Conservation (phyloP, 192 early-diverging fungal genomes). For the Polychytrium aggregatum region DNA sequence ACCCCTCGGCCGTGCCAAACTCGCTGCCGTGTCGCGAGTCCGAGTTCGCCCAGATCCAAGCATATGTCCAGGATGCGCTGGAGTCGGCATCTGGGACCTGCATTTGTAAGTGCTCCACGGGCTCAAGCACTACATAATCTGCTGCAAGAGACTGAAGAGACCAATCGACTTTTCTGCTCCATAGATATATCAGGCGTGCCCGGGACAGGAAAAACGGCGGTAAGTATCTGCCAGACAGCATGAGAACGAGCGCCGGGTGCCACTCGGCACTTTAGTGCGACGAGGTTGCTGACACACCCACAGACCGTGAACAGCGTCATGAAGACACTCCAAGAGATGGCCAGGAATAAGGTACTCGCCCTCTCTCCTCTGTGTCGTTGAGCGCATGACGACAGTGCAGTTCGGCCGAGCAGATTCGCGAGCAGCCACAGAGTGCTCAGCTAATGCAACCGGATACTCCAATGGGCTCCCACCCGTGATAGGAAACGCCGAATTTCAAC, state of each 20-base stretch:
- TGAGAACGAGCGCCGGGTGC: too few species aligned
- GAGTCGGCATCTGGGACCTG: slow-evolving; percentile 74
- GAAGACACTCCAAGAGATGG: slow-evolving; percentile 49
- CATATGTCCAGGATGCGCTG: slow-evolving; percentile 63
- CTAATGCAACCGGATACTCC: too few species aligned
- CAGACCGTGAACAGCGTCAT: slow-evolving; percentile 80
- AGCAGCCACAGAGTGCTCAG: too few species aligned
- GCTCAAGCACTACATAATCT: not conserved
- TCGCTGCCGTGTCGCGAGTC: slow-evolving; percentile 86
- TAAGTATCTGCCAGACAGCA: too few species aligned
- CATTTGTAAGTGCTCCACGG: slow-evolving; percentile 71
- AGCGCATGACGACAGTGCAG: too few species aligned
- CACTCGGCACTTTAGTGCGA: too few species aligned
- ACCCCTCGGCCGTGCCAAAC: slow-evolving; percentile 83
- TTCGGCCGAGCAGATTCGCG: too few species aligned
- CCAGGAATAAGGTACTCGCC: slow-evolving; percentile 38
- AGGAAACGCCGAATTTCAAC: slow-evolving; percentile 44
- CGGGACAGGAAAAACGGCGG: slow-evolving; percentile 97
- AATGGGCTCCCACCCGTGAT: too few species aligned
- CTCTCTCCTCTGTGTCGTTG: too few species aligned
- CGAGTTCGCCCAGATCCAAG: slow-evolving; percentile 76
- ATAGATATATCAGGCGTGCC: slow-evolving; percentile 89
- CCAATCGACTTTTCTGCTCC: not conserved
- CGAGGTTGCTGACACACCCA: too few species aligned
- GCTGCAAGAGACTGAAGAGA: not conserved